These are phyloP conservation scores for Rutstroemia sp. DNA, from an alignment of 2,329 filamentous ascomycete species.

Conservation along the genomic window DNA sequence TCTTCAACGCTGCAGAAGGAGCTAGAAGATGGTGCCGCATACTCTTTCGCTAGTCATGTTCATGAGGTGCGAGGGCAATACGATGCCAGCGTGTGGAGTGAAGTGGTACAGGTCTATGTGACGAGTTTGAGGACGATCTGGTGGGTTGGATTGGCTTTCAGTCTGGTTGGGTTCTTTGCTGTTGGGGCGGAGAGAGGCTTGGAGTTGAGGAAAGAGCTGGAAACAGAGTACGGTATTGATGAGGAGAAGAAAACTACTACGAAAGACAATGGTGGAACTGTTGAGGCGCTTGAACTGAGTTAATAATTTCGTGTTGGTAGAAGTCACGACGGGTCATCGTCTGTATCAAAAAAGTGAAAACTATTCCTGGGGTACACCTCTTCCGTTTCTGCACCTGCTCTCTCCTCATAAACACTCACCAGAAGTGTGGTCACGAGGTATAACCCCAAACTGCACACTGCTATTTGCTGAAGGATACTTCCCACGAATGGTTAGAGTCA, in stretches of 20 bases:
- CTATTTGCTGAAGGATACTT: too few relatives aligned
- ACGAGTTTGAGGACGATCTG: not conserved
- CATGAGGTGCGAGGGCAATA: not conserved
- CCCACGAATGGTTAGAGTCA: too few relatives aligned
- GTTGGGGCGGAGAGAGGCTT: not conserved
- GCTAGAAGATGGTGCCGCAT: not conserved
- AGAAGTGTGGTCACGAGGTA: too few relatives aligned
- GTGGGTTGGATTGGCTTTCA: not conserved
- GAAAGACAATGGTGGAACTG: too few relatives aligned
- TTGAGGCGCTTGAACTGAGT: too few relatives aligned
- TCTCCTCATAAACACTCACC: too few relatives aligned
- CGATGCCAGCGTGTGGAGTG: not conserved
- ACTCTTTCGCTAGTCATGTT: not conserved
- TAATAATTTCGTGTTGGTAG: too few relatives aligned
- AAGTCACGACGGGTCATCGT: too few relatives aligned
- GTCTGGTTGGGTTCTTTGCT: not conserved
- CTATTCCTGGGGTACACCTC: too few relatives aligned
- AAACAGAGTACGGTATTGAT: conserved; percentile 9
- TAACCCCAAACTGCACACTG: too few relatives aligned
- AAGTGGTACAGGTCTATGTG: not conserved
- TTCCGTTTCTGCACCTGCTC: too few relatives aligned
- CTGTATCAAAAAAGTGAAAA: too few relatives aligned
- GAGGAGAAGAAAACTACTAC: not conserved
- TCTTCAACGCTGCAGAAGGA: not conserved
- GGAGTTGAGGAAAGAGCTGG: not conserved